Evolutionary conservation across 257 asterid species (phyloP).

Genomic region (Orobanche coerulescens): DNA sequence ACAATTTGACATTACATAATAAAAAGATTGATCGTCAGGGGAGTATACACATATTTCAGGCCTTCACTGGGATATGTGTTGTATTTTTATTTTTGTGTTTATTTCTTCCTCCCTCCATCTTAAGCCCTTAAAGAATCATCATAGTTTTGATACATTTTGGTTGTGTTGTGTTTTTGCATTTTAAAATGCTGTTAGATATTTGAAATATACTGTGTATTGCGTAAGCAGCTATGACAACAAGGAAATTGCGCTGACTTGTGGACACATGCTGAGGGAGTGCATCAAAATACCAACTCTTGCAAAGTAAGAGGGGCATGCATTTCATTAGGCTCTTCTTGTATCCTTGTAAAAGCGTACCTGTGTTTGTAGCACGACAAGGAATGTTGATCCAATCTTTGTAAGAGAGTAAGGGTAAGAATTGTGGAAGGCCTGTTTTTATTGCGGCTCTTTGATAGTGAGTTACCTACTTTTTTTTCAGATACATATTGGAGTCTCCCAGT

Average conservation of each 20-base stretch:
- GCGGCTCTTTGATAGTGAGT: constrained; percentile 7
- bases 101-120: neutral
- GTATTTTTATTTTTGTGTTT: constrained; percentile 1
- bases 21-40: neutral
- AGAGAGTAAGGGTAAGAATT: constrained; percentile 1
- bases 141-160: constrained; percentile 11
- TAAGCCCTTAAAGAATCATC: neutral
- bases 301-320: constrained; percentile 50
- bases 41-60: neutral
- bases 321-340: constrained; percentile 16
- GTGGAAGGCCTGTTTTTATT: constrained; percentile 19
- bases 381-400: constrained; percentile 9
- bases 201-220: constrained; percentile 15
- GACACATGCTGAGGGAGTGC: constrained; percentile 97
- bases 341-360: constrained; percentile 16
- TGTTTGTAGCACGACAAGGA: constrained; percentile 16
- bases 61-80: constrained; percentile 5
- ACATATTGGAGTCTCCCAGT: constrained; percentile 93
- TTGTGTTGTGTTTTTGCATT: constrained; percentile 8
- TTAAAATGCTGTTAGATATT: constrained; percentile 11
- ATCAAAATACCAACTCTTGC: constrained; percentile 83
- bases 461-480: constrained; percentile 42
- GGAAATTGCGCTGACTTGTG: constrained; percentile 93
- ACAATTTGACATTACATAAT: neutral
- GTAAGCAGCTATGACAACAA: constrained; percentile 84